Base-by-base conservation (phyloP, 2,329 filamentous ascomycete genomes). In the Metarhizium sp. region DNA sequence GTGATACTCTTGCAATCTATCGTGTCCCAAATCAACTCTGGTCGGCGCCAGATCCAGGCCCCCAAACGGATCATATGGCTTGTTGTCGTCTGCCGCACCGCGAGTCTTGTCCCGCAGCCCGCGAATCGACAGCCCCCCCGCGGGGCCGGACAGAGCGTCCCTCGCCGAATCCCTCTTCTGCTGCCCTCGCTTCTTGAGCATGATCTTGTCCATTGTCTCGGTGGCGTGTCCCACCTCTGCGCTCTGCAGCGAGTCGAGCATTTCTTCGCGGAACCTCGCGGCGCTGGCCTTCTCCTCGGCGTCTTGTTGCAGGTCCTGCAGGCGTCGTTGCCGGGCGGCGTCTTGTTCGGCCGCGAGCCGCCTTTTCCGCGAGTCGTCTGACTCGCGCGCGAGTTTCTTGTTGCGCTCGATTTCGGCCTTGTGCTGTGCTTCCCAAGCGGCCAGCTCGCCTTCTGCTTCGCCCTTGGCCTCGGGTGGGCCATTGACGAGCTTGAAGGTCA, bases 21-120 rank as follows among this genome's bases (percentile, higher is more conserved):
- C 69, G 0, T 64, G 52, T 0, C 64, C 60, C 32, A 95, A 66
- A 10, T 79, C 75, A 65, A 90, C 92, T 62, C 92, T 86, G 62
- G 86, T 78, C 25, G 84, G 82, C 29, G 77, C 77, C 52, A 92
- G 80, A 50, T 80, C 73, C 58, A 92, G 73, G 1, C 90, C 94
- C 43, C 84, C 90, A 67, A 94, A 96, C 0, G 92, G 88, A 73
- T 96, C 91, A 72, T 95, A 96, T 0, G 90, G 86, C 56, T 85
- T 84, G 63, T 90, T 84, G 6, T 81, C 81, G 51, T 61, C 66
- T 14, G 66, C 66, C n/a, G 57, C 59, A 7, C 62, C 60, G 62
- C 71, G 77, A 62, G 69, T 71, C 68, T 77, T 78, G 63, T 80
- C 85, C 71, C 88, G 90, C 56, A 96, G 78, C 2, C 92, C 92